Percentiles rank a stretch among this genome's conserved stretches.
phyloP scores from a whole-genome alignment of 2,329 filamentous ascomycete genomes.

The Pseudomassariella vexata region DNA sequence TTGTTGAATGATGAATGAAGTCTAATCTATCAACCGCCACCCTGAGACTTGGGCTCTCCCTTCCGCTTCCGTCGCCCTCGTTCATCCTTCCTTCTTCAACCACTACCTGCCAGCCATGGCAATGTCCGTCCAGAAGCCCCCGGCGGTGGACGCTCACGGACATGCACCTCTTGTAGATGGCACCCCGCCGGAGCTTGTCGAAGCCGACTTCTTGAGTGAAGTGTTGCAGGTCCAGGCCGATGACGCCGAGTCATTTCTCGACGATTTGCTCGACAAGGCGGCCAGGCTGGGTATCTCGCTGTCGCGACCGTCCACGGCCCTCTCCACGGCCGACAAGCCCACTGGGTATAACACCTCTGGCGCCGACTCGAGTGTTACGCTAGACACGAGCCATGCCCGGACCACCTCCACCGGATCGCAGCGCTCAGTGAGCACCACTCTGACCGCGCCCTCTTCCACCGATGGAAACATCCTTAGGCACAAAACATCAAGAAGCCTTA shows the following conservation, averaged over 20 bases:
- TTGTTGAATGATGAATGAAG: conserved; percentile 2
- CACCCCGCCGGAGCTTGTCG: conserved; percentile 20
- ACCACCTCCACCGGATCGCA: conserved; percentile 37
- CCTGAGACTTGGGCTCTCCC: conserved; percentile 3
- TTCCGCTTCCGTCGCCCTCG: conserved; percentile 1
- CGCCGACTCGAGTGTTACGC: conserved; percentile 35
- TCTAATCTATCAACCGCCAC: conserved; percentile 2
- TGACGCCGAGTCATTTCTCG: conserved; percentile 16
- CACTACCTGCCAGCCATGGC: conserved; percentile 1
- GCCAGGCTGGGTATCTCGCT: conserved; percentile 28
- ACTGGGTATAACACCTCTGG: conserved; percentile 31
- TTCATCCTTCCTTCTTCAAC: background rate
- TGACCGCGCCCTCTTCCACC: conserved; percentile 38
- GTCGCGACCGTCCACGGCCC: conserved; percentile 19
- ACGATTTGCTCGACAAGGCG: conserved; percentile 28
- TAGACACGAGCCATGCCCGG: conserved; percentile 34
- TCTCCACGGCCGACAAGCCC: conserved; percentile 23
- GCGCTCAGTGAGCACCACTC: conserved; percentile 31
- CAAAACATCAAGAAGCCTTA: conserved; percentile 32
- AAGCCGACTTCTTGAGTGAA: conserved; percentile 20
- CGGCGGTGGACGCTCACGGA: conserved; percentile 1
- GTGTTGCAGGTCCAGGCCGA: conserved; percentile 19
- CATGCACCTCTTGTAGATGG: conserved; percentile 5
- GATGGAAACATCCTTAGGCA: conserved; percentile 22
- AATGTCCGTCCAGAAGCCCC: conserved; percentile 3